Evolutionary conservation across 148 eudicot species (phyloP), one percentile per base, ranked within the genome.

Genomic region (Rhododendron molle): DNA sequence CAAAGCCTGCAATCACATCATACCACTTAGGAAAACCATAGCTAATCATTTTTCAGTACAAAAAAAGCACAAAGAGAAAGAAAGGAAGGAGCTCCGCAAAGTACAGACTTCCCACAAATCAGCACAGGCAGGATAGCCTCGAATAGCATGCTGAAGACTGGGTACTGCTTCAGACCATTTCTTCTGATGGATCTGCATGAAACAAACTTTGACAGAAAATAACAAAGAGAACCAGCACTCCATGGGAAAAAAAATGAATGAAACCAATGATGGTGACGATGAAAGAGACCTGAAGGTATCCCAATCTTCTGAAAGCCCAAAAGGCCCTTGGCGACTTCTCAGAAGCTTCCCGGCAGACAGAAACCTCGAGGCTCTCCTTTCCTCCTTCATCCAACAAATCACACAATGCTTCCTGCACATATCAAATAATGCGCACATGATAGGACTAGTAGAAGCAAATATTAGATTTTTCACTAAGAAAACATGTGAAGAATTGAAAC

Each of bases 91-190:
- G 81, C 65, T 36, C 32, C 76, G 40, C 84, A n/a, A 56, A 90
- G 47, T 52, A 92, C 92, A 82, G 84, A 94, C 99, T 90, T 97
- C 98, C 99, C 99, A 97, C 85, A 95, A 91, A 92, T 95, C 98
- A 88, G 98, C 93, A 88, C 89, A 90, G 76, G 91, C 83, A 38
- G 95, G 98, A 89, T 92, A 93, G 82, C 98, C 98, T 65, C 99
- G 92, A 86, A 97, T 95, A 76, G 98, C 98, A 85, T 95, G 92
- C 88, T 95, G 98, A 85, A 97, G 95, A 88, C 92, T 94, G 34
- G 90, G 96, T 82, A 95, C 96, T 83, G 99, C 98, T 86, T 94
- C 96, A 71, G 95, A 88, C 98, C 96, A 97, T 84, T 92, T 94
- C 78, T 91, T 88, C 83, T 93, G 98, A 93, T 94, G 92, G 62